Base-by-base conservation (phyloP, 2,329 filamentous ascomycete species). In the Calonectria pteridis region DNA sequence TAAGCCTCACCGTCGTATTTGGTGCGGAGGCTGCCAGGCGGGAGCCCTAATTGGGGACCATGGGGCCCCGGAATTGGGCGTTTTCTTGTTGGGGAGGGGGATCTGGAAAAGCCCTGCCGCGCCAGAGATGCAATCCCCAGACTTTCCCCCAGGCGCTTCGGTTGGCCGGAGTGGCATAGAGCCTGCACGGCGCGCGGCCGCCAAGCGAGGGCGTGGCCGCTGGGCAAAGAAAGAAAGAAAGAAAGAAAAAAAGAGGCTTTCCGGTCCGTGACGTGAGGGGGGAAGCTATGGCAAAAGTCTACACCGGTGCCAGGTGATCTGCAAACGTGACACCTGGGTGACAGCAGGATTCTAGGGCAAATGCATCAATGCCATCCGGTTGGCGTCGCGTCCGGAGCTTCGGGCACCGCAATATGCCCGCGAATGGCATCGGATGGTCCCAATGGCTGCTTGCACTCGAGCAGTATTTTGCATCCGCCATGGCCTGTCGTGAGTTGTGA, bases 1-100 rank as follows among this genome's bases (percentile, higher is more conserved):
- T 66, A 68, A 73, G 59, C 51, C 72, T 77, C 74, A 73, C 77
- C 75, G 78, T 77, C 64, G 33, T 46, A 71, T 35, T 50, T 66
- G 64, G 51, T 75, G 74, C 55, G 74, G 75, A 76, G 75, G 65
- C 58, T 20, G 29, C 20, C 33, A 35, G 62, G 58, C 31, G 66
- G 59, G 50, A 65, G 53, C 53, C 49, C 71, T 73, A 66, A 73
- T 70, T 73, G 71, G 71, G 35, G 69, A 62, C 59, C 28, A 46
- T 67, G 64, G 71, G 33, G 55, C 35, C 53, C 70, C 73, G 51
- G 71, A 63, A 46, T 71, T 59, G 51, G 55, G 65, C 55, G 28
- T 59, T 40, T 59, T 40, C 4, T 69, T 58, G 18, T 67, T 69
- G 66, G 75, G 71, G 53, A n/a, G 68, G 73, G 71, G 49, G 62